phyloP scores from a whole-genome alignment of 2,329 filamentous ascomycete genomes.

The Xylariaceae sp. region DNA sequence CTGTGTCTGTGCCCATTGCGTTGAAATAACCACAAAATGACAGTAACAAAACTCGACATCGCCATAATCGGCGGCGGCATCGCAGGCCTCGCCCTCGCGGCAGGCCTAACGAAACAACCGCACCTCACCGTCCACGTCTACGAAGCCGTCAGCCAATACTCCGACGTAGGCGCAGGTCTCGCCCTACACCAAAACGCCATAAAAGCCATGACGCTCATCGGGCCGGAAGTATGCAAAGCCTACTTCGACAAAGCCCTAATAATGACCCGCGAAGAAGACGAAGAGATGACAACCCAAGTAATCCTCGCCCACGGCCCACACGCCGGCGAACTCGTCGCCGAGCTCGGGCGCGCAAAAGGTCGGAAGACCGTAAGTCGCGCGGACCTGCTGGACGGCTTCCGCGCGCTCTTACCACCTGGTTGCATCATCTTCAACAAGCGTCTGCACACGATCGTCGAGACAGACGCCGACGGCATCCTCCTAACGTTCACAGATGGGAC shows the following conservation, averaged over 20 bases:
- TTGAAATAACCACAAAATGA: constrained; percentile 3
- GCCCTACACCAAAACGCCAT: constrained; percentile 37
- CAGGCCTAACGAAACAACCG: constrained; percentile 31
- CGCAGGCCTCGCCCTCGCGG: constrained; percentile 35
- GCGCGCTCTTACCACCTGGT: constrained; percentile 23
- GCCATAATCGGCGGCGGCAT: constrained; percentile 33
- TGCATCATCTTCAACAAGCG: constrained; percentile 27
- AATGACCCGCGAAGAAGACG: constrained; percentile 30
- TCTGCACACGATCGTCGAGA: constrained; percentile 20
- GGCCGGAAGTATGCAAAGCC: constrained; percentile 31
- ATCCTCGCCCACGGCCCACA: constrained; percentile 30
- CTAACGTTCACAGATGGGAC: constrained; percentile 30
- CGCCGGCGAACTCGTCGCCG: constrained; percentile 25
- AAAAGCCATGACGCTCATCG: constrained; percentile 33
- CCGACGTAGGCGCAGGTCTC: constrained; percentile 36
- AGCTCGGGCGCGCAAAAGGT: constrained; percentile 33
- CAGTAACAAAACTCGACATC: constrained; percentile 19
- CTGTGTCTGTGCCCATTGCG: background rate
- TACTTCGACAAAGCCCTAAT: constrained; percentile 31
- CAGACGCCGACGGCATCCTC: constrained; percentile 7
- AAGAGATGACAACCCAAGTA: constrained; percentile 32
- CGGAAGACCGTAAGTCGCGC: constrained; percentile 33
- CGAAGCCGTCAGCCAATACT: constrained; percentile 32
- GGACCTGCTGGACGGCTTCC: constrained; percentile 31
- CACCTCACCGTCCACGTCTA: constrained; percentile 36